Conservation (phyloP, 1,139 yeast genomes). For the Entelexis paramagnoliae region DNA sequence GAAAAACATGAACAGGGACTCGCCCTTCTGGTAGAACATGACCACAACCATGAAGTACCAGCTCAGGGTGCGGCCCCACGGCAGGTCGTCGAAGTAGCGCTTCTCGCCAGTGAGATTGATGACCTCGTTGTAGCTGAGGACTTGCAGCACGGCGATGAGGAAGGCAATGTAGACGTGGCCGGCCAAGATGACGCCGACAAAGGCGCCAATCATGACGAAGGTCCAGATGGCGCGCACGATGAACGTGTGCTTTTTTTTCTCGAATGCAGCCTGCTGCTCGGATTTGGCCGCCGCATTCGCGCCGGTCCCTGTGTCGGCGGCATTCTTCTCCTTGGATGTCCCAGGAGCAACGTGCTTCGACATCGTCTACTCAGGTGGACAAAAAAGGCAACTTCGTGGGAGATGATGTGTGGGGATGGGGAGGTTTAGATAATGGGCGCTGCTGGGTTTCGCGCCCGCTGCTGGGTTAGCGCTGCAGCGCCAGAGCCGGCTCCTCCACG, state of each 20-base stretch:
- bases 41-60: conserved; percentile 72
- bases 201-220: conserved; percentile 71
- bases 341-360: conserved; percentile 1
- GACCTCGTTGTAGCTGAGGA: conserved; percentile 81
- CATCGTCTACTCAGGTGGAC: not conserved
- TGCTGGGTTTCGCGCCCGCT: no score
- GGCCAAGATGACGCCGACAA: conserved; percentile 62
- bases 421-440: not conserved
- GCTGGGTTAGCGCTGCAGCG: not conserved
- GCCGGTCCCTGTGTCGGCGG: no score
- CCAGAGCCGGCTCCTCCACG: no score
- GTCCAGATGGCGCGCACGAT: conserved; percentile 92
- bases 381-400: not conserved
- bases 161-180: conserved; percentile 79
- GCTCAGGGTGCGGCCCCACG: conserved; percentile 72
- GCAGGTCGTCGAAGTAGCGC: conserved; percentile 71
- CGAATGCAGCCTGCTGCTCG: conserved; percentile 26
- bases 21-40: conserved; percentile 81
- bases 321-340: not conserved
- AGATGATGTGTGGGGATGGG: not conserved
- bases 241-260: conserved; percentile 72
- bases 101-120: conserved; percentile 75
- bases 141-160: conserved; percentile 62
- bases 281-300: not conserved
- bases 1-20: conserved; percentile 59